Base-by-base conservation (phyloP, 345 rosid genomes). In the Camelina laxa region DNA sequence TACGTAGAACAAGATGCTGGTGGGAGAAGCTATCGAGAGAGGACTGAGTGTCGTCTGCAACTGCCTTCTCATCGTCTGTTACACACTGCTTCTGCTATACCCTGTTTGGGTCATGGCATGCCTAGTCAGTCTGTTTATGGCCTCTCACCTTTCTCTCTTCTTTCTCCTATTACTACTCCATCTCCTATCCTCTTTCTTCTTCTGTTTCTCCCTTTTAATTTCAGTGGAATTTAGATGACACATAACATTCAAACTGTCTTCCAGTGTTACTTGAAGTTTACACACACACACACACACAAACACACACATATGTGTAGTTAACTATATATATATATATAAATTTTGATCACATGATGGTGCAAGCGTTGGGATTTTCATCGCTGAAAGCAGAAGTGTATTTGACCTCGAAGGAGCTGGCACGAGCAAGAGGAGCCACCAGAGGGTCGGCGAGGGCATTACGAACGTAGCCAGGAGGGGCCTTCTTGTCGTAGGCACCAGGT, bases 331-430 rank as follows among this genome's bases (percentile, higher is more conserved):
- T 55, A 39, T 10, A 36, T 1, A 36, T 30, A 54, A 1, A 30
- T 9, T 8, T n/a, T 36, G 65, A 27, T 84, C 79, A 89, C 90
- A 87, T 86, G 64, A 89, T 45, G 54, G 74, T 58, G 67, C 92
- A 89, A 5, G 90, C 89, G 33, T 84, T 79, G 2, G 91, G 77
- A 36, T 89, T 85, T 11, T 85, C 81, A 45, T 79, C 81, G 35
- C 81, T 78, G 21, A 73, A 78, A 24, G 81, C 81, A 78, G 78
- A 73, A 2, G 90, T 87, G 81, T 87, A 89, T 55, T 84, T 70
- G 47, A 89, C 85, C 65, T 89, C 94, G 44, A 79, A 75, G 20
- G 94, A 87, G 77, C 86, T 83, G 50, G 91, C 94, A 45, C 89
- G 89, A 20, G 91, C 89, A 39, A 89, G 89, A 11, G 82, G 76